These are phyloP conservation scores for Saccharomycopsis sp. DNA, from an alignment of 805 yeast species.

Conservation along the genomic window DNA sequence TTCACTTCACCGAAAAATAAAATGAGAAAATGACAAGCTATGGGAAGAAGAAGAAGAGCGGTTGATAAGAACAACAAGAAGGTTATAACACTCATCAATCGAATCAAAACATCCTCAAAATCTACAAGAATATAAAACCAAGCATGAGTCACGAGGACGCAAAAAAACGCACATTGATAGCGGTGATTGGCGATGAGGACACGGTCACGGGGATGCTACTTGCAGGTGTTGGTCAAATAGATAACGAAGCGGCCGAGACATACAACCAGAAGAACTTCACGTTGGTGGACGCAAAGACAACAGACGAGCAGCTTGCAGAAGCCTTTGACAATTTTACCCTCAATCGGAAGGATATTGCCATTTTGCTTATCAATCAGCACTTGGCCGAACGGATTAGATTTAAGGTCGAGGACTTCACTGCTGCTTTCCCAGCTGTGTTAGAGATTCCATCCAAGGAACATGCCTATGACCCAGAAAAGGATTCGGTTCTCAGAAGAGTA, in stretches of 20 bases:
- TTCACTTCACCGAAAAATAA: not conserved
- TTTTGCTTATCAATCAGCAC: slow-evolving; percentile 88
- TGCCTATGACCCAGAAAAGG: slow-evolving; percentile 98
- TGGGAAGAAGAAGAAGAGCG: not conserved
- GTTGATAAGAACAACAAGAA: not conserved
- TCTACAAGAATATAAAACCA: not conserved
- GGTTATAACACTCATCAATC: not conserved
- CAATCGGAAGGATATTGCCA: slow-evolving; percentile 83
- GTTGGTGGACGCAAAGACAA: slow-evolving; percentile 71
- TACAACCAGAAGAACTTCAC: slow-evolving; percentile 72
- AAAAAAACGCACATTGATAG: slow-evolving; percentile 74
- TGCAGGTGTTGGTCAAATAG: slow-evolving; percentile 92
- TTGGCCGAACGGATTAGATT: slow-evolving; percentile 85
- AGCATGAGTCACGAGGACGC: slow-evolving; percentile 29
- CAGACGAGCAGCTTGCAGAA: slow-evolving; percentile 64
- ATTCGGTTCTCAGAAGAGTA: slow-evolving; percentile 88
- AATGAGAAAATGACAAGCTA: not conserved
- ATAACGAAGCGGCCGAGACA: slow-evolving; percentile 44
- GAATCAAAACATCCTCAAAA: not conserved
- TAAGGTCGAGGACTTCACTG: slow-evolving; percentile 73
- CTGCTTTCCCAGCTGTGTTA: slow-evolving; percentile 92
- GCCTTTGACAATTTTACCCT: slow-evolving; percentile 72
- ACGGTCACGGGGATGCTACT: slow-evolving; percentile 91
- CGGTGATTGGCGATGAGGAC: slow-evolving; percentile 97
- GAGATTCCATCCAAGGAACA: slow-evolving; percentile 98